Evolutionary conservation across 2,329 filamentous ascomycete species (phyloP).

Genomic region (Ophiostoma fasciatum): DNA sequence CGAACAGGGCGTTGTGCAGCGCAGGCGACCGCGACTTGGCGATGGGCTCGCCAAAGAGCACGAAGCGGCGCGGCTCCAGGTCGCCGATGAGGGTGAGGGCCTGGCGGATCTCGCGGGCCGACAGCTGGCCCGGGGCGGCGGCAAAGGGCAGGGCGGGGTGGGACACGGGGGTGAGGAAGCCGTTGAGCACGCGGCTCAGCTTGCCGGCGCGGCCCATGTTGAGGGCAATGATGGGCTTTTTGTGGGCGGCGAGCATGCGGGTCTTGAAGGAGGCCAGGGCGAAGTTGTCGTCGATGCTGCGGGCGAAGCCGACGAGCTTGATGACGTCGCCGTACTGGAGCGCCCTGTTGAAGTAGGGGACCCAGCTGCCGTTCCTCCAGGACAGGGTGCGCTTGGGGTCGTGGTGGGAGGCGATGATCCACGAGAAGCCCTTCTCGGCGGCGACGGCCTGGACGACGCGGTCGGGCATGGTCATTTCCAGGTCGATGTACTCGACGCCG

Average conservation of each 20-base stretch:
- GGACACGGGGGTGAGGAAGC: conserved; percentile 87
- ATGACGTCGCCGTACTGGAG: conserved; percentile 84
- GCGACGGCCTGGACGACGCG: conserved; percentile 56
- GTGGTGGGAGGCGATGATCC: conserved; percentile 91
- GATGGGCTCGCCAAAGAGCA: conserved; percentile 78
- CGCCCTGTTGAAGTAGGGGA: conserved; percentile 76
- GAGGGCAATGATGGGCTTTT: conserved; percentile 78
- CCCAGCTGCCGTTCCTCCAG: conserved; percentile 90
- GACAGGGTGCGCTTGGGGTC: conserved; percentile 66
- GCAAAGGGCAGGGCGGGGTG: conserved; percentile 83
- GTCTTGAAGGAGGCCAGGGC: conserved; percentile 68
- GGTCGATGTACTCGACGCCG: conserved; percentile 82
- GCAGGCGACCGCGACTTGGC: conserved; percentile 69
- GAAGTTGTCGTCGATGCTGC: conserved; percentile 70
- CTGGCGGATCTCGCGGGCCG: conserved; percentile 72
- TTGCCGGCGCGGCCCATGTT: conserved; percentile 89
- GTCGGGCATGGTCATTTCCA: conserved; percentile 77
- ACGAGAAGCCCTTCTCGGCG: conserved; percentile 53
- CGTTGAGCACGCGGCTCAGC: conserved; percentile 77
- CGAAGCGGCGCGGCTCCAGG: conserved; percentile 62
- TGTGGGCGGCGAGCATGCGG: conserved; percentile 56
- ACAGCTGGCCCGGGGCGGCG: conserved; percentile 86
- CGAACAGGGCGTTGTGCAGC: conserved; percentile 78
- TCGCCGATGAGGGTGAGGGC: conserved; percentile 67
- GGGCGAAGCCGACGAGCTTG: conserved; percentile 79